Percentiles rank a stretch among this genome's conserved stretches.
Evolutionary conservation across 345 rosid species (phyloP).

Genomic region (Eucalyptus cloeziana): DNA sequence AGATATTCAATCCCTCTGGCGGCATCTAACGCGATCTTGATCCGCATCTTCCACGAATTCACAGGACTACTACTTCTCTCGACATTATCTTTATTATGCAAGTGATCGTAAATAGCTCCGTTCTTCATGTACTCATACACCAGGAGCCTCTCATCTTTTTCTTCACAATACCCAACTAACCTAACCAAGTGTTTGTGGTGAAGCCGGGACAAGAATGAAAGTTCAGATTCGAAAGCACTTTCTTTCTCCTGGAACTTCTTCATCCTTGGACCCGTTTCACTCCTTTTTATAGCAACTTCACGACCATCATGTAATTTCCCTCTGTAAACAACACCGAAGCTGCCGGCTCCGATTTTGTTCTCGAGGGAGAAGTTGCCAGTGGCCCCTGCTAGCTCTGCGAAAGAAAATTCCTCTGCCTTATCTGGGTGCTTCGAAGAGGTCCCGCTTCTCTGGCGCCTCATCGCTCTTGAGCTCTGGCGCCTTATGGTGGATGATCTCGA

Average conservation of each 20-base stretch:
- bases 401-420: constrained; percentile 62
- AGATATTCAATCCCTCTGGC: constrained; percentile 38
- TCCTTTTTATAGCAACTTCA: constrained; percentile 87
- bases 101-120: constrained; percentile 35
- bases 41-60: constrained; percentile 51
- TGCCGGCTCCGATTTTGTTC: constrained; percentile 85
- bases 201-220: constrained; percentile 73
- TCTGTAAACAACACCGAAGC: constrained; percentile 77
- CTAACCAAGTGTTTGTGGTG: constrained; percentile 88
- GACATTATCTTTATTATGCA: constrained; percentile 18
- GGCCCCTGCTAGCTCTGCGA: constrained; percentile 65
- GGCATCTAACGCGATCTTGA: constrained; percentile 32
- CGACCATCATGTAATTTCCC: constrained; percentile 66
- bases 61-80: constrained; percentile 41
- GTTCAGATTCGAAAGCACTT: constrained; percentile 79
- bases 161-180: constrained; percentile 85
- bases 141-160: constrained; percentile 43
- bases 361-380: constrained; percentile 61
- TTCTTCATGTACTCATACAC: constrained; percentile 41
- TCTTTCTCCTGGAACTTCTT: constrained; percentile 90
- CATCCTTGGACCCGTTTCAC: constrained; percentile 46
- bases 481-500: constrained; percentile 60
- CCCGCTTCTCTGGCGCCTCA: constrained; percentile 92
- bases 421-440: constrained; percentile 80
- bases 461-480: constrained; percentile 65